Evolutionary conservation across 2,329 filamentous ascomycete species (phyloP), one percentile per base, ranked within the genome.

Genomic region (Verruconis gallopava): DNA sequence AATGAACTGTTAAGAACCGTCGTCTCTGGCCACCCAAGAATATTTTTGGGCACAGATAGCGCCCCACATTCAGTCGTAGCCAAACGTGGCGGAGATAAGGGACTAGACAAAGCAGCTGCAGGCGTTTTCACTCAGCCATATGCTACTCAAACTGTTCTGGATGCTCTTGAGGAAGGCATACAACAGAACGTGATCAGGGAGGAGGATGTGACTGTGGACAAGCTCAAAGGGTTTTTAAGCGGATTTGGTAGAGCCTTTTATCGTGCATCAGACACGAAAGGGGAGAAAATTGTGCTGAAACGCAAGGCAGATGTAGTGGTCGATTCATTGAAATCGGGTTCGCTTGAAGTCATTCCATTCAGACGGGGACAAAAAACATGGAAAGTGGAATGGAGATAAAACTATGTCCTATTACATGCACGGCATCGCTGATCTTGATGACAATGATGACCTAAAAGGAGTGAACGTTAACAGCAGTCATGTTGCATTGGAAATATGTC

Each of bases 41-140:
- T 85, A 63, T 85, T 85, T 65, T 75, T 89, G 17, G 79, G 75
- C 30, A 77, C 69, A n/a, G 81, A 42, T 15, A 77, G 71, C 12
- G 81, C 81, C n/a, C 81, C 82, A 55, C 75, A 84, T 54, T 70
- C 71, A 9, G 61, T 74, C 3, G 54, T 57, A n/a, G 69, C 72
- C 46, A 84, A 84, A 62, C 64, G 68, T 43, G 72, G 69, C 5
- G 63, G 44, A 6, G 21, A 17, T 15, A 20, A 30, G 61, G 43
- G 64, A 65, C 41, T 65, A 57, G 66, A 56, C 55, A 58, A 56
- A 50, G 72, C 77, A 1, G 74, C 79, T 0, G 83, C 83, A 0
- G 83, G 83, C 3, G 81, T 88, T 34, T 89, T 85, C 57, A 88
- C 83, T 1, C 83, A 89, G 62, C 78, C 79, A 3, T 77, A 77